These are phyloP conservation scores for Mucor piriformis DNA, from an alignment of 371 early-diverging fungal genomes.

Conservation along the genomic window DNA sequence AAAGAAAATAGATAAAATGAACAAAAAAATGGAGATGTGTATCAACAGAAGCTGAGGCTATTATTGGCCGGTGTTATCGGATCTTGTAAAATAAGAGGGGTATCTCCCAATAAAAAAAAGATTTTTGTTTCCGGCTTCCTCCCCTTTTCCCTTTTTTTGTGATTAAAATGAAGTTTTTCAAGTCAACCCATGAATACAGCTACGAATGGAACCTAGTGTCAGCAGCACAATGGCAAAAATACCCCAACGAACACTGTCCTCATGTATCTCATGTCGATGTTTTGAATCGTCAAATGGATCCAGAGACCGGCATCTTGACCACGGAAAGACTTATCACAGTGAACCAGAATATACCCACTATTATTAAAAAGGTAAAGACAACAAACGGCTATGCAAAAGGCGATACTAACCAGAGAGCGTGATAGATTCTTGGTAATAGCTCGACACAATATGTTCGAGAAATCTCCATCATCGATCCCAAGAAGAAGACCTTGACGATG, in stretches of 20 bases:
- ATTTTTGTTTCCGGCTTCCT: conserved; percentile 17
- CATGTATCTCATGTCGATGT: conserved; percentile 92
- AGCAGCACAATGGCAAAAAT: conserved; percentile 91
- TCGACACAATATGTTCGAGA: conserved; percentile 83
- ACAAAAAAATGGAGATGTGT: too few relatives aligned
- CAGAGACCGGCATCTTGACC: conserved; percentile 76
- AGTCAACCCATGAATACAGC: conserved; percentile 61
- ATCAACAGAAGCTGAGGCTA: too few relatives aligned
- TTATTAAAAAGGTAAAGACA: conserved; percentile 53
- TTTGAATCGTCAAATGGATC: conserved; percentile 76
- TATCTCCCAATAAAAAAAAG: neutral
- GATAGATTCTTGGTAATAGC: conserved; percentile 61
- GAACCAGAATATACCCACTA: conserved; percentile 79
- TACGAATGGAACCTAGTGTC: conserved; percentile 87
- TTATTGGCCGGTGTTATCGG: too few relatives aligned
- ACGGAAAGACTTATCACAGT: conserved; percentile 87
- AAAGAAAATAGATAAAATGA: too few relatives aligned
- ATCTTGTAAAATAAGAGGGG: too few relatives aligned
- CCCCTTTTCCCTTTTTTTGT: conserved; percentile 6
- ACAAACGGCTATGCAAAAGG: too few relatives aligned
- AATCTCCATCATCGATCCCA: conserved; percentile 80
- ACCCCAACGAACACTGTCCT: conserved; percentile 87
- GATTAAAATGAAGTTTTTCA: conserved; percentile 71
- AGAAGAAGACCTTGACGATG: conserved; percentile 67
- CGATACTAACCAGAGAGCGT: too few relatives aligned